Evolutionary conservation across 2,329 filamentous ascomycete genomes (phyloP).

Genomic region (Pseudogymnoascus verrucosus): DNA sequence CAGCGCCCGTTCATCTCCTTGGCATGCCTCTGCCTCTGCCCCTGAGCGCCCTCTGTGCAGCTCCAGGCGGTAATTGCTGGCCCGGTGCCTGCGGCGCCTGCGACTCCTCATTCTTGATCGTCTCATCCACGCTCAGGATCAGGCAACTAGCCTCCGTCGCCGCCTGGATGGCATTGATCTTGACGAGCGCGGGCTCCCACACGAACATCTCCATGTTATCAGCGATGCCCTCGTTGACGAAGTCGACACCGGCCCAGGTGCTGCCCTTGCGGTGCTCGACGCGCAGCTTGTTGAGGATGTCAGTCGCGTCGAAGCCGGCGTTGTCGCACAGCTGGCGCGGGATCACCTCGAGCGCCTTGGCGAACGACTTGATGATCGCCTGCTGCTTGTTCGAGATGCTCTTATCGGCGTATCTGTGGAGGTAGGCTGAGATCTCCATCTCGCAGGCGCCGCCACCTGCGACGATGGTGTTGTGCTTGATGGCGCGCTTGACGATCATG

Average conservation of each 20-base stretch:
- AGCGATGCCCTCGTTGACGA: constrained; percentile 79
- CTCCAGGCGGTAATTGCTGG: constrained; percentile 66
- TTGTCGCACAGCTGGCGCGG: constrained; percentile 97
- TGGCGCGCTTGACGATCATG: constrained; percentile 98
- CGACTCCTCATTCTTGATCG: constrained; percentile 96
- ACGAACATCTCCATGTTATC: constrained; percentile 96
- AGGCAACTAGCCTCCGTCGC: constrained; percentile 92
- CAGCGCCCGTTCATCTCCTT: constrained; percentile 45
- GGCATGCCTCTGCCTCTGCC: constrained; percentile 86
- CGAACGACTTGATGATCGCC: constrained; percentile 94
- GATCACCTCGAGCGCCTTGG: constrained; percentile 93
- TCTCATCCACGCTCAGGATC: constrained; percentile 95
- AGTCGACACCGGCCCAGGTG: constrained; percentile 94
- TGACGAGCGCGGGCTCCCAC: constrained; percentile 94
- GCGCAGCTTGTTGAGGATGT: constrained; percentile 91
- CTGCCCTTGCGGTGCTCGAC: constrained; percentile 94
- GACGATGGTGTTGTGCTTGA: constrained; percentile 90
- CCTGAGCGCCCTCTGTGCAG: constrained; percentile 80
- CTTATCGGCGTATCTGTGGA: constrained; percentile 87
- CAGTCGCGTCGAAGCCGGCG: constrained; percentile 94
- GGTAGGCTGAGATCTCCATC: constrained; percentile 93
- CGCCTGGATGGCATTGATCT: constrained; percentile 94
- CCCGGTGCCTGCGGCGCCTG: constrained; percentile 72
- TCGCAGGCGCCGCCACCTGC: constrained; percentile 90
- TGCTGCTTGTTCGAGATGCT: constrained; percentile 94